Base-by-base conservation (phyloP, 164 flowering plant species). In the Berberis vulgaris region DNA sequence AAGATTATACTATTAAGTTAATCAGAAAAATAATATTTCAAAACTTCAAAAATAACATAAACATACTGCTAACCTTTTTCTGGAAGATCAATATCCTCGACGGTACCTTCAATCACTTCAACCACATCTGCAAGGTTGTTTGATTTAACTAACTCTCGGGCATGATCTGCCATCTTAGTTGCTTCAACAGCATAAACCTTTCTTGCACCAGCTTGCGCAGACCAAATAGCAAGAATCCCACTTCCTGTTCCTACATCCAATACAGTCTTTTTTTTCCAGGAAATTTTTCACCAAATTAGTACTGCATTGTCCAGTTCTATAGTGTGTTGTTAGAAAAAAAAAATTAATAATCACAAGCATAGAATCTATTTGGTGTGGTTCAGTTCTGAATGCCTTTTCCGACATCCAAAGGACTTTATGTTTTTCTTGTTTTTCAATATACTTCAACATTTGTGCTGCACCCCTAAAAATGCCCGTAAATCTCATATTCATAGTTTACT, bases 161-260 rank as follows among this genome's bases (percentile, higher is more conserved):
- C 97, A 78, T 91, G 97, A 46, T 83, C 88, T 0, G 96, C 72
- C 96, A 94, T 91, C 74, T 85, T 87, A 38, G 99, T 91, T 7
- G 99, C 97, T 79, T 94, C 99, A 11, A 94, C 99, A 9, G 99
- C 99, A 80, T 91, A 94, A 1, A 94, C 99, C 73, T 91, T 94
- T 74, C 79, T 80, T 11, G 99, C 99, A 41, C 99, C 99, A 1
- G 97, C 99, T 72, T 94, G 96, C 2, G 96, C 99, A 1, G 93
- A 85, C 99, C 99, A 94, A 54, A 94, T 89, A 52, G 99, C 99
- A 38, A 94, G 88, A 71, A 94, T 91, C 61, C 99, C 99, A 62
- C 99, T 94, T 50, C 99, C 99, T 3, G 99, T 91, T 72, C 99
- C 99, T 63, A 94, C 99, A 80, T 94, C 99, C 80, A 94, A 69